These are phyloP conservation scores for Teunomyces gatunensis DNA, from an alignment of 805 yeast genomes.

Conservation along the genomic window DNA sequence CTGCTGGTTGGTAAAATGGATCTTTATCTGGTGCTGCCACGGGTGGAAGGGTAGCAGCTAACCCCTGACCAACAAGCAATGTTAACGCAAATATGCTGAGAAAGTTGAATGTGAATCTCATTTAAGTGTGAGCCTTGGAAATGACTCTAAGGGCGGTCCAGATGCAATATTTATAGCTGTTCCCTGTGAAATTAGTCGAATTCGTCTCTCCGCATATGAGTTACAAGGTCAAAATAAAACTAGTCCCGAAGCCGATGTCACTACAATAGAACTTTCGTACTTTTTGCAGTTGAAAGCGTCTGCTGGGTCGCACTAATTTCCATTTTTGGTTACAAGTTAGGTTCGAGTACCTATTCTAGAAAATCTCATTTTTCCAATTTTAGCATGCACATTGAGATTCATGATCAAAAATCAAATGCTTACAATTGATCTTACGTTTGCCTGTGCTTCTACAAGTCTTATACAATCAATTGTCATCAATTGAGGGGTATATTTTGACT, in stretches of 20 bases:
- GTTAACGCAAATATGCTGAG: neutral
- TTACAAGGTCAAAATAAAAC: neutral
- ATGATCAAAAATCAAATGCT: too few species aligned
- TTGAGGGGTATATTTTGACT: neutral
- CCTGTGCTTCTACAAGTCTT: too few species aligned
- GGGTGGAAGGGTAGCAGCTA: neutral
- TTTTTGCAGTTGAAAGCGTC: neutral
- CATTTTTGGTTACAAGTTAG: neutral
- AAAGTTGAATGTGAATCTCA: neutral
- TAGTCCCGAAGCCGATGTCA: too few species aligned
- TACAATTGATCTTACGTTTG: too few species aligned
- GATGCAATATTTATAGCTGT: neutral
- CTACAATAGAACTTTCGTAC: too few species aligned
- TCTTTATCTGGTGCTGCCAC: slow-evolving; percentile 12
- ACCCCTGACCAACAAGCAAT: neutral
- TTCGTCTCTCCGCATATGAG: neutral
- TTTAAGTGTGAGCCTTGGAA: neutral
- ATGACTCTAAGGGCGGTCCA: neutral
- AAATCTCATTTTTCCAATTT: neutral
- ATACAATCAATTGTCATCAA: too few species aligned
- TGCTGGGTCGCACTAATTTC: neutral
- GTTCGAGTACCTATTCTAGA: neutral
- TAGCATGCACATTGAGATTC: too few species aligned
- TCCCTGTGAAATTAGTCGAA: neutral
- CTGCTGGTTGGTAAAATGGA: slow-evolving; percentile 22